These are phyloP conservation scores for Hypoxylon fuscum DNA, from an alignment of 495 filamentous ascomycete genomes.

Conservation along the genomic window DNA sequence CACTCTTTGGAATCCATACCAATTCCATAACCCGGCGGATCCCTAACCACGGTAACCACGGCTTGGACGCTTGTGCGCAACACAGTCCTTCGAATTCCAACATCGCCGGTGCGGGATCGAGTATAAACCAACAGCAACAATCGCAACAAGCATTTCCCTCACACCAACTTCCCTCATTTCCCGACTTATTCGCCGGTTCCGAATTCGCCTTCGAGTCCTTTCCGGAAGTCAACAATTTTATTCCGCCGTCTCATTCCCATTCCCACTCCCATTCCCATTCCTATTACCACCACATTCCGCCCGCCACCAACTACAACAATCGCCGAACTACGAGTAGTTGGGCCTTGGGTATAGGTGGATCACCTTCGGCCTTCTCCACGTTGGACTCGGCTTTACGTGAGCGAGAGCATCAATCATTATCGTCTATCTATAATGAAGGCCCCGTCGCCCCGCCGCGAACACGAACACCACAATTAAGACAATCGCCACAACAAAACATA, in stretches of 20 bases:
- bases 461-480: conserved; percentile 2
- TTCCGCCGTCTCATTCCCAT: background rate
- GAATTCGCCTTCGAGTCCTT: background rate
- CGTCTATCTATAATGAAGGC: background rate
- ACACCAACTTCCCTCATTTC: conserved; percentile 17
- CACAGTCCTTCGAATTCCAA: background rate
- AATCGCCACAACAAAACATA: no score
- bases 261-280: no score
- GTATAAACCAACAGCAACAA: conserved; percentile 2
- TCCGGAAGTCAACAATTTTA: background rate
- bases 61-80: conserved; percentile 1
- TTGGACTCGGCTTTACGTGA: background rate
- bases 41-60: no score
- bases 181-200: background rate
- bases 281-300: no score
- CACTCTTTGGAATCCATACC: background rate
- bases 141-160: background rate
- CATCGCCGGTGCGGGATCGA: background rate
- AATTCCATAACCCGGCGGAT: background rate
- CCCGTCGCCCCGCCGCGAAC: conserved; percentile 4
- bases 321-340: conserved; percentile 4
- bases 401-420: conserved; percentile 1
- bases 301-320: background rate
- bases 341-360: background rate
- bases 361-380: background rate